Base-by-base conservation (phyloP, 2,329 filamentous ascomycete genomes). In the Lecanicillium sp. region DNA sequence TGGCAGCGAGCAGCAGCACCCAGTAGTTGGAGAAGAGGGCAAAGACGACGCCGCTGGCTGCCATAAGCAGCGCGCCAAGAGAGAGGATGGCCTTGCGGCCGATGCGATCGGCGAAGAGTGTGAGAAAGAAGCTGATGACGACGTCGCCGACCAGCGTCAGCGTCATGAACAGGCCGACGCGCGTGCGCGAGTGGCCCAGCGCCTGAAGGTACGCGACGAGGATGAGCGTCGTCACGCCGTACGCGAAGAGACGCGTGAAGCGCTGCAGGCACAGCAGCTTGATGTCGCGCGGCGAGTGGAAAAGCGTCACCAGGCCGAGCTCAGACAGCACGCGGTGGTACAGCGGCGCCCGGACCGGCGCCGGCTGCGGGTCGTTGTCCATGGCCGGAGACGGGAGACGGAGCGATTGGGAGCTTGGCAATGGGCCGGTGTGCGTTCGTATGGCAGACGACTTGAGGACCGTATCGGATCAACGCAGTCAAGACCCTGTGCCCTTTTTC, bases 111-210 rank as follows among this genome's bases (percentile, higher is more conserved):
- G 81, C 78, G 51, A 81, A 67, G 5, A 79, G 57, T 0, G 80
- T 81, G 39, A 84, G 67, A 19, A 78, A 30, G 49, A 83, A 74
- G 56, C 79, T 82, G 52, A 84, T 75, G 35, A 69, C 57, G 4
- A 77, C 71, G 60, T 84, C 81, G 21, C 81, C 81, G 12, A 71
- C 65, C 14, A 84, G 63, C 0, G 81, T 85, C 52, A 83, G 59
- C 0, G 79, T 83, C 80, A 84, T 84, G 64, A 84, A 84, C 1
- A 83, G 62, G 3, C 81, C 81, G 51, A 79, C 77, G 26, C 65
- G 65, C 0, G 71, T 66, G 50, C 79, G 69, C 1, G 75, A 70
- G 35, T 76, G 68, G 8, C 63, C 68, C 1, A 83, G 66, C 2
- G 65, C 67, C 12, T 68, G 67, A 7, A 84, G 69, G 52, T 77